Percentiles rank a stretch among this genome's conserved stretches.
Evolutionary conservation across 2,329 filamentous ascomycete species (phyloP).

Genomic region (Herpotrichia juniperi): DNA sequence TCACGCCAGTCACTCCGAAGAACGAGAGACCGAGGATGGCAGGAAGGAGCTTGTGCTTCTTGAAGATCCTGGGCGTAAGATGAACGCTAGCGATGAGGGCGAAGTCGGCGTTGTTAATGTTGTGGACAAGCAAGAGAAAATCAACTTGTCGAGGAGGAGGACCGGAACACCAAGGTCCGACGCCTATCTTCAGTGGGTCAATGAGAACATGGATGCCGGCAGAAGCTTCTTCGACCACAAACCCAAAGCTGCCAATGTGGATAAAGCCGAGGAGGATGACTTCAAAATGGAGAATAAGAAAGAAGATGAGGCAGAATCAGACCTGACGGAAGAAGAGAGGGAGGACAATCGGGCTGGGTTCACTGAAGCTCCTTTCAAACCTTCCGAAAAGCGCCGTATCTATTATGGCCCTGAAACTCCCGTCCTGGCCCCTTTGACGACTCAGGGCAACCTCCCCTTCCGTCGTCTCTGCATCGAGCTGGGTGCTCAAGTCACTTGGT

Average conservation of each 20-base stretch:
- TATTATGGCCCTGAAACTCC: constrained; percentile 97
- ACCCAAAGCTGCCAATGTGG: constrained; percentile 33
- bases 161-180: constrained; percentile 75
- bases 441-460: constrained; percentile 95
- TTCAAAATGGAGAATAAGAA: constrained; percentile 8
- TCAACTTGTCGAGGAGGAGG: constrained; percentile 75
- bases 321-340: constrained; percentile 34
- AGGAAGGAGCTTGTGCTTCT: constrained; percentile 79
- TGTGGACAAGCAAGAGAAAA: constrained; percentile 72
- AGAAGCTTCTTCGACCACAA: constrained; percentile 36
- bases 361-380: constrained; percentile 82
- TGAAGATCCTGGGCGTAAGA: constrained; percentile 59
- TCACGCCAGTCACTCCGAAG: constrained; percentile 82
- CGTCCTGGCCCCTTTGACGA: constrained; percentile 90
- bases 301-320: constrained; percentile 19
- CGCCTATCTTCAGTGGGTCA: constrained; percentile 77
- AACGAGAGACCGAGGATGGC: constrained; percentile 78
- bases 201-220: constrained; percentile 61
- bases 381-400: constrained; percentile 90
- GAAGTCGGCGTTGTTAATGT: constrained; percentile 76
- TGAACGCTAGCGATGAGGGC: constrained; percentile 41
- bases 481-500: constrained; percentile 92
- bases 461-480: constrained; percentile 86
- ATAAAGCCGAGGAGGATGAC: constrained; percentile 26
- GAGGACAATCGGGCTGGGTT: constrained; percentile 80